Evolutionary conservation across 2,329 filamentous ascomycete species (phyloP), one percentile per base, ranked within the genome.

Genomic region (Plectosphaerella plurivora): DNA sequence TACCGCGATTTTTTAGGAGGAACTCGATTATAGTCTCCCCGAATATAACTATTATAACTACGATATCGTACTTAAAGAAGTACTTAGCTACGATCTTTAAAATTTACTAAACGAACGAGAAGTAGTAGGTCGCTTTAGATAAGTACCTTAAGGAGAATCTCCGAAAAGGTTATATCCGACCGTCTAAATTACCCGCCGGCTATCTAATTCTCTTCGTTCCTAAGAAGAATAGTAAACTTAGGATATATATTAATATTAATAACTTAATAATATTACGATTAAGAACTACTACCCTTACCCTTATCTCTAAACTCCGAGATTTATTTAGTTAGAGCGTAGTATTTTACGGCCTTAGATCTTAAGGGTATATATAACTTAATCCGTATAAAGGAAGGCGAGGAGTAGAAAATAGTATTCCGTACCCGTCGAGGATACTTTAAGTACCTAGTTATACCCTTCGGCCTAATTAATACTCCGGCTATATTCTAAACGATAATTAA

Each of bases 191-290:
- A 36, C 55, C 50, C 24, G 55, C 53, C 24, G 57, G 56, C 6
- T 45, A 50, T 2, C 63, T 58, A 11, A 59, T 70, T 5, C 53
- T 71, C 0, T 69, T 70, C 58, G 54, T 66, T 24, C 53, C 49
- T 24, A 72, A 70, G 55, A 60, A 60, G 5, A 59, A 63, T 47
- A 54, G 62, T 3, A 57, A 53, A 8, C 50, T 68, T 9, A 53
- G 57, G 18, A 50, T 73, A 42, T 72, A 57, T 56, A 57, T 72
- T 6, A 60, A 73, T 74, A 72, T 55, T 47, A 56, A 16, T 28
- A 28, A 28, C 25, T 28, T 28, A 28, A 28, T 28, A 28, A 28
- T 28, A 28, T 28, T 10, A 28, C 25, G 25, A 28, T 28, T 28
- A 28, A 28, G 25, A 28, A 28, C 25, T 28, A 28, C 25, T 28